phyloP scores from a whole-genome alignment of 2,329 filamentous ascomycete species.

The Beauveria rudraprayagi region DNA sequence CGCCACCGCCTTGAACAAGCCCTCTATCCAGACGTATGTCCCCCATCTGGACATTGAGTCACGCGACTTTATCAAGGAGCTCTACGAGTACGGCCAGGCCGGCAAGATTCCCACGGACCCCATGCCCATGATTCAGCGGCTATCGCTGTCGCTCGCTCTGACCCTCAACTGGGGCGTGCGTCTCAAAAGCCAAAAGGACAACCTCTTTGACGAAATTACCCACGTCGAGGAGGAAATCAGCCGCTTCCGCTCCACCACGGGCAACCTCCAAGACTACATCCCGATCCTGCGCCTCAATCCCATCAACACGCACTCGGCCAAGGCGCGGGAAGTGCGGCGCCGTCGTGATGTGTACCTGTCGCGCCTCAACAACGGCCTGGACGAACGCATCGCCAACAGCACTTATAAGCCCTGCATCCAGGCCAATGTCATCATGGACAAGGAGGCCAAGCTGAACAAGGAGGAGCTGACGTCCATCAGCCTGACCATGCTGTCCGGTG shows the following conservation, averaged over 20 bases:
- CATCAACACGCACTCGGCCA: constrained; percentile 48
- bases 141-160: constrained; percentile 52
- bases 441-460: constrained; percentile 52
- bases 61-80: constrained; percentile 53
- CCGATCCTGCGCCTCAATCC: constrained; percentile 52
- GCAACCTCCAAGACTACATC: constrained; percentile 55
- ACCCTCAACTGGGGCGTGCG: constrained; percentile 61
- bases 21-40: constrained; percentile 54
- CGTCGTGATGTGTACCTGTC: constrained; percentile 54
- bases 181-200: constrained; percentile 48
- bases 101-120: constrained; percentile 51
- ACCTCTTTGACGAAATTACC: constrained; percentile 54
- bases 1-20: constrained; percentile 56
- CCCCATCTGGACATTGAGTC: constrained; percentile 55
- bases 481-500: constrained; percentile 60
- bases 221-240: constrained; percentile 54
- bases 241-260: constrained; percentile 51
- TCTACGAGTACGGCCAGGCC: constrained; percentile 47
- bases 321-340: constrained; percentile 51
- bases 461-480: constrained; percentile 59
- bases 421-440: constrained; percentile 56
- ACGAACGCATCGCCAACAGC: constrained; percentile 52
- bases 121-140: constrained; percentile 60
- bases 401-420: constrained; percentile 58
- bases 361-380: constrained; percentile 48